Evolutionary conservation across 2,329 filamentous ascomycete species (phyloP), one percentile per base, ranked within the genome.

Genomic region (Beauveria varroae): DNA sequence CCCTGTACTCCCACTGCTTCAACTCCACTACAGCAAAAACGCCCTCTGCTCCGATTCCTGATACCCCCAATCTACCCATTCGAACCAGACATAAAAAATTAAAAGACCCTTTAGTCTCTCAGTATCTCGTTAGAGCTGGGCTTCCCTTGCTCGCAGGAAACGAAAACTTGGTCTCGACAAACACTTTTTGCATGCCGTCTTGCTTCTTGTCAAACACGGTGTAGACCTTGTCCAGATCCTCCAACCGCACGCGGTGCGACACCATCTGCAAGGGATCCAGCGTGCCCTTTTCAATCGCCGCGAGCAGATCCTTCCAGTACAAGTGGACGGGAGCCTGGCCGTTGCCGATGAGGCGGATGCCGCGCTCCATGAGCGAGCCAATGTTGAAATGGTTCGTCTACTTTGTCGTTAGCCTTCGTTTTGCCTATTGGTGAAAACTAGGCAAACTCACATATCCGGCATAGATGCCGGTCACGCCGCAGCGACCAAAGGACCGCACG

Each of bases 321-420:
- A 87, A 84, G 68, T 93, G 90, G 0, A 96, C 90, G 0, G 91
- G 91, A 0, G 83, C 83, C 67, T 86, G 84, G 1, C 83, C 83
- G 67, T 85, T 85, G 20, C 84, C 84, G 49, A 86, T 92, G 50
- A 96, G 81, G 1, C 89, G 86, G 66, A 96, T 85, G n/a, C 91
- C 91, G 37, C 89, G 86, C 75, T 96, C 86, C 91, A 96, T 96
- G 16, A 96, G 71, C 0, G 89, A 86, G 10, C 91, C 90, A 66
- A 93, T 86, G 74, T 91, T 91, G 79, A 93, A 90, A 72, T 91
- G 88, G 74, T 91, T 92, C 24, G 87, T 90, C 81, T 87, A 64
- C 1, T 40, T 14, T 12, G 28, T 30, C 28, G 22, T 51, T 50
- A 50, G 53, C n/a, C 43, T 37, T 43, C 24, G 7, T 26, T 18